A percentile compares a stretch with the other conserved stretches of the same genome.
These are phyloP conservation scores for Fusarium fracticaudum DNA, from an alignment of 2,329 filamentous ascomycete genomes.

Conservation along the genomic window DNA sequence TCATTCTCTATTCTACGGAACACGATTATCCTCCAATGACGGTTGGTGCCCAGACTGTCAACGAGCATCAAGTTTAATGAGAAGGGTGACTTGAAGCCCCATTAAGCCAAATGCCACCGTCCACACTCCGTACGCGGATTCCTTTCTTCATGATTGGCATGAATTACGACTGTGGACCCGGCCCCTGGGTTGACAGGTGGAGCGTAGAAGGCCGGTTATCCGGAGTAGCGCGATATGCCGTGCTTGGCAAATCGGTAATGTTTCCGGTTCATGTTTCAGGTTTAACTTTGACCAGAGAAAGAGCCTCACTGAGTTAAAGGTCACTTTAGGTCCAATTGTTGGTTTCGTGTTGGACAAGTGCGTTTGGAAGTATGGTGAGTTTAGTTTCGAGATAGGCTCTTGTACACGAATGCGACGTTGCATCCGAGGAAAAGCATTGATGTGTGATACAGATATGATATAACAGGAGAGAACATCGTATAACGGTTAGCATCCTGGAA, in stretches of 20 bases:
- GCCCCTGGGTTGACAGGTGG: not conserved
- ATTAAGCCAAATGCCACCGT: not conserved
- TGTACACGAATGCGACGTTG: not conserved
- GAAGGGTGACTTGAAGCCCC: not conserved
- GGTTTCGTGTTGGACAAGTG: not conserved
- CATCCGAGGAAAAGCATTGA: too few species aligned
- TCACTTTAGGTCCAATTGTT: not conserved
- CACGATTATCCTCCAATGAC: slow-evolving; percentile 22
- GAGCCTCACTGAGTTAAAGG: not conserved
- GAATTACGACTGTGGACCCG: not conserved
- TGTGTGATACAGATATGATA: too few species aligned
- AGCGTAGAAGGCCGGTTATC: not conserved
- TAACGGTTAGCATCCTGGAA: not conserved
- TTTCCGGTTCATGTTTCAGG: not conserved
- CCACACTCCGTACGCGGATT: not conserved
- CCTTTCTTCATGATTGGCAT: not conserved
- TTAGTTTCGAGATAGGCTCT: not conserved
- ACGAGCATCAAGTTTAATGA: slow-evolving; percentile 12
- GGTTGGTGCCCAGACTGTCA: not conserved
- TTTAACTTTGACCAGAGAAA: not conserved
- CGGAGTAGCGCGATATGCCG: not conserved
- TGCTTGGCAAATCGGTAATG: not conserved
- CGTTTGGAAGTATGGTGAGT: not conserved
- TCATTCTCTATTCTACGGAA: not conserved
- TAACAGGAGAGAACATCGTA: not conserved